Conservation (phyloP, 768 basidiomycete genomes). For the Serendipita indica region DNA sequence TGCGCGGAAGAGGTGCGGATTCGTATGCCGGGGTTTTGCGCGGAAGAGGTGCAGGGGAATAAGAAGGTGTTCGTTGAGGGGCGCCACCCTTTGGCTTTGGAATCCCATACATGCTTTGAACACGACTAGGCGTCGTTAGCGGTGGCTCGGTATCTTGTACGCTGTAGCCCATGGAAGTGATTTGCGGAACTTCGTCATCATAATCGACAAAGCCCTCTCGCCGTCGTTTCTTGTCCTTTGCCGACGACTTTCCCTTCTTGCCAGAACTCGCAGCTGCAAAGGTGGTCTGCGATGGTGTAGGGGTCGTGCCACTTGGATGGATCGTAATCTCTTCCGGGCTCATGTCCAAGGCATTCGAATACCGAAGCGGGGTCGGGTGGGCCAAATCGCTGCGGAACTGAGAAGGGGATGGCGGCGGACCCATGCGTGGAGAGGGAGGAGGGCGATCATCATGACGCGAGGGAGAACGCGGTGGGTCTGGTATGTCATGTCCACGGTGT, state of each 20-base stretch:
- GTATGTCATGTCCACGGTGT: background rate
- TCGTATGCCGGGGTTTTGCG: background rate
- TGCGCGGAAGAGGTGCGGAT: background rate
- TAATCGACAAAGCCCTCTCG: constrained; percentile 1
- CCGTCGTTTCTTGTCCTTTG: background rate
- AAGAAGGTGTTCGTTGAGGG: background rate
- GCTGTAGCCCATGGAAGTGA: background rate
- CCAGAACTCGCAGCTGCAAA: background rate
- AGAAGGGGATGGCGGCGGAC: background rate
- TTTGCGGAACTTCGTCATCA: background rate
- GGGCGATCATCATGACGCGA: background rate
- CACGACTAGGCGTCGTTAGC: background rate
- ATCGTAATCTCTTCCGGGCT: constrained; percentile 5
- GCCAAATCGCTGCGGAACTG: background rate
- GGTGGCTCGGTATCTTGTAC: background rate
- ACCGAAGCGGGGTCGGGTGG: background rate
- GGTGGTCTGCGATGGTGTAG: constrained; percentile 1
- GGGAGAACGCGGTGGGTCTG: background rate
- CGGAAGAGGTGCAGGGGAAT: constrained; percentile 5
- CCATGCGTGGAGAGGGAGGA: background rate
- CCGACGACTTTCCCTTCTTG: background rate
- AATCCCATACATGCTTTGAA: constrained; percentile 8
- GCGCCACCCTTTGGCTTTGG: background rate
- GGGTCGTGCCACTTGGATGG: background rate
- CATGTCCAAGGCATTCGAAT: background rate